Evolutionary conservation across 495 filamentous ascomycete species (phyloP).

Genomic region (Aspergillus olivimuriae): DNA sequence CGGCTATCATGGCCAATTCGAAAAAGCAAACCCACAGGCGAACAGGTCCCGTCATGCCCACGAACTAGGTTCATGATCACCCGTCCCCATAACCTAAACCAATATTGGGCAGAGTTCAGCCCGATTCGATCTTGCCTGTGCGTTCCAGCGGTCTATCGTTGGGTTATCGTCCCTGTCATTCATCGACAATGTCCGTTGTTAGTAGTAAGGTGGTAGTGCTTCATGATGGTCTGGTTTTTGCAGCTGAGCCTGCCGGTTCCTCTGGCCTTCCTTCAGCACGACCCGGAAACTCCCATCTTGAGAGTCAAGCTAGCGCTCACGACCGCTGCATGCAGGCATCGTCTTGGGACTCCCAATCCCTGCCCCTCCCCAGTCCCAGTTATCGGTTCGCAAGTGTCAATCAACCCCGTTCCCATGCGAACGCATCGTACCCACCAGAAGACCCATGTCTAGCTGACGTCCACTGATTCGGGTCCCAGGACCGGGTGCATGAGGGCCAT

Average conservation of each 20-base stretch:
- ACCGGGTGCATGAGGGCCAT: slow-evolving; percentile 6
- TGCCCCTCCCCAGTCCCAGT: neutral
- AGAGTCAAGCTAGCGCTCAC: neutral
- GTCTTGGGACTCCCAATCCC: neutral
- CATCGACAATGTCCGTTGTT: no score
- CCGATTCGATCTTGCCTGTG: slow-evolving; percentile 6
- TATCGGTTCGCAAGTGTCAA: neutral
- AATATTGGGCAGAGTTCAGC: slow-evolving; percentile 14
- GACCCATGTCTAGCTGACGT: slow-evolving; percentile 9
- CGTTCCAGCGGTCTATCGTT: slow-evolving; percentile 2
- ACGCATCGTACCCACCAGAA: neutral
- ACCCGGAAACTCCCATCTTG: no score
- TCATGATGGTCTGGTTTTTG: no score
- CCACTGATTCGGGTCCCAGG: neutral
- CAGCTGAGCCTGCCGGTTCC: no score
- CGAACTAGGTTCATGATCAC: slow-evolving; percentile 17
- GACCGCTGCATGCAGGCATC: neutral
- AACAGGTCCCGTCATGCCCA: slow-evolving; percentile 16
- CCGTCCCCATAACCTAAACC: slow-evolving; percentile 16
- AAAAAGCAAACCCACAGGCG: slow-evolving; percentile 7
- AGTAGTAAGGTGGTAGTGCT: no score
- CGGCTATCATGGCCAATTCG: slow-evolving; percentile 7
- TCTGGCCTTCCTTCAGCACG: no score
- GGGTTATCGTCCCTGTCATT: slow-evolving; percentile 5
- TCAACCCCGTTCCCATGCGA: neutral